phyloP scores from a whole-genome alignment of 2,329 filamentous ascomycete species.

The Verticillium zaregamsianum region DNA sequence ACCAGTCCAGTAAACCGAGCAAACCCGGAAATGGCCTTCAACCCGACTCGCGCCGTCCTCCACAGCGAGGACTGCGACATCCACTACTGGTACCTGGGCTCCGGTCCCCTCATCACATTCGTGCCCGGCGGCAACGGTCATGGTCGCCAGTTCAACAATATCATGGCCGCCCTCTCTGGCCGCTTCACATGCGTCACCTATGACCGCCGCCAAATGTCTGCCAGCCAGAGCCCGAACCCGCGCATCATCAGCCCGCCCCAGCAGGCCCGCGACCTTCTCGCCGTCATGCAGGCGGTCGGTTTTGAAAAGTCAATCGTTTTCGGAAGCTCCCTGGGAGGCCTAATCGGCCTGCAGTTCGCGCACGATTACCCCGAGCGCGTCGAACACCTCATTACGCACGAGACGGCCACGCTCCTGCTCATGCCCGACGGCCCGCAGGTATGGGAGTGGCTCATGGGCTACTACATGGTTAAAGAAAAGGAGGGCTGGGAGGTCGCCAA shows the following conservation, averaged over 20 bases:
- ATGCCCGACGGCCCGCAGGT: slow-evolving; percentile 19
- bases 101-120: slow-evolving; percentile 24
- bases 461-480: slow-evolving; percentile 16
- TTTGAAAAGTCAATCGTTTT: slow-evolving; percentile 21
- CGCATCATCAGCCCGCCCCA: slow-evolving; percentile 20
- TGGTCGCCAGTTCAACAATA: slow-evolving; percentile 23
- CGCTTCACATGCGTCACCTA: slow-evolving; percentile 24
- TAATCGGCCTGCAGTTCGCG: slow-evolving; percentile 25
- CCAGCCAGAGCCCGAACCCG: slow-evolving; percentile 18
- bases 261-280: slow-evolving; percentile 24
- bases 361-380: slow-evolving; percentile 22
- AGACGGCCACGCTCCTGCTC: slow-evolving; percentile 19
- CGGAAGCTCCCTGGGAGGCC: slow-evolving; percentile 23
- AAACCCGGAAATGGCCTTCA: slow-evolving; percentile 12
- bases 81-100: slow-evolving; percentile 25
- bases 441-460: slow-evolving; percentile 17
- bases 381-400: slow-evolving; percentile 24
- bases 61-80: slow-evolving; percentile 24
- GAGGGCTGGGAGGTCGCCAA: slow-evolving; percentile 15
- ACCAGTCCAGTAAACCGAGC: neutral
- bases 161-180: slow-evolving; percentile 21
- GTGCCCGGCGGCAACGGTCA: slow-evolving; percentile 28
- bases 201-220: slow-evolving; percentile 28
- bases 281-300: slow-evolving; percentile 21
- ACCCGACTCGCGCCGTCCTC: slow-evolving; percentile 15